These are phyloP conservation scores for Fraxinus anomala DNA, from an alignment of 257 asterid species.

Conservation along the genomic window DNA sequence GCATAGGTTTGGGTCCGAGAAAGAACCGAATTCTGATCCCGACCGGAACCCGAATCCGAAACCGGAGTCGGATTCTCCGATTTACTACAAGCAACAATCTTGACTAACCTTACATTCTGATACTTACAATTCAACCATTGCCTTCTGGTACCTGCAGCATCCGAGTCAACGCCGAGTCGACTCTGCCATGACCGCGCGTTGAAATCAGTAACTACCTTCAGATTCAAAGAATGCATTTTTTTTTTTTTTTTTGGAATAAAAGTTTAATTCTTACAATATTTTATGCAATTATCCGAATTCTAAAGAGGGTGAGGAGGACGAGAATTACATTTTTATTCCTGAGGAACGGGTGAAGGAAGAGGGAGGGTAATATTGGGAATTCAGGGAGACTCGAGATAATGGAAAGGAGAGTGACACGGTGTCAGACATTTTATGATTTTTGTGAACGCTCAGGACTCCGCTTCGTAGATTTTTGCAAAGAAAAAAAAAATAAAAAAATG, in stretches of 20 bases:
- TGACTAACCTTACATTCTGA: conserved; percentile 26
- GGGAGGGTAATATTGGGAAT: not conserved
- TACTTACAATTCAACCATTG: conserved; percentile 25
- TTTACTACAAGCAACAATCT: conserved; percentile 51
- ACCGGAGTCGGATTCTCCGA: conserved; percentile 38
- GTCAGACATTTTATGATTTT: too few species aligned
- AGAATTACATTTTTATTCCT: conserved; percentile 19
- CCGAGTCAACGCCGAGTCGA: conserved; percentile 31
- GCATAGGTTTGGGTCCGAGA: conserved; percentile 71
- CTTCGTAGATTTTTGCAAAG: too few species aligned
- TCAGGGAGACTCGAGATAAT: not conserved
- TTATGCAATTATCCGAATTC: conserved; percentile 13
- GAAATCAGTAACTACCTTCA: conserved; percentile 39
- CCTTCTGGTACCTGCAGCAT: conserved; percentile 14
- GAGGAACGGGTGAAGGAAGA: not conserved
- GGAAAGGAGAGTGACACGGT: too few species aligned
- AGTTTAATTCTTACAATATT: not conserved
- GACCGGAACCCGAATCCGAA: conserved; percentile 37
- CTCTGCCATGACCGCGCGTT: conserved; percentile 34
- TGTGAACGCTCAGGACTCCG: too few species aligned
- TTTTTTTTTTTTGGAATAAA: not conserved
- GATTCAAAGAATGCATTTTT: conserved; percentile 58
- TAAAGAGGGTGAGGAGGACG: not conserved
- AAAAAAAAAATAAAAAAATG: too few species aligned
- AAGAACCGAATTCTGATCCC: conserved; percentile 43